Conservation (phyloP, 331 rosid species). For the Telfairia occidentalis region DNA sequence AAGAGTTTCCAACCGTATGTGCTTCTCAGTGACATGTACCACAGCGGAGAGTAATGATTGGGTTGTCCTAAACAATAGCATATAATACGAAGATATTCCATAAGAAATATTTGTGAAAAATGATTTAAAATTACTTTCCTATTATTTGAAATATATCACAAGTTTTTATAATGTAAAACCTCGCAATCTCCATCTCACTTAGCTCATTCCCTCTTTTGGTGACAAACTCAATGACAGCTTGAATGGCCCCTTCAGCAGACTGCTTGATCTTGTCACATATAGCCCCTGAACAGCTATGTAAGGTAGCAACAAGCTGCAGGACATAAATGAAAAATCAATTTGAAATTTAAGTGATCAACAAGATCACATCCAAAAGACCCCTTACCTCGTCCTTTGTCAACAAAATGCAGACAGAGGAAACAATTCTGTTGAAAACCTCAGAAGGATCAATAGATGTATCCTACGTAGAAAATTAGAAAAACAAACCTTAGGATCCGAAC, state of each 20-base stretch:
- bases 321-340: conserved; percentile 8
- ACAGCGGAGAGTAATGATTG: conserved; percentile 79
- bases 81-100: background rate
- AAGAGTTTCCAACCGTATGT: conserved; percentile 77
- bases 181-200: conserved; percentile 67
- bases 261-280: conserved; percentile 85
- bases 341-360: background rate
- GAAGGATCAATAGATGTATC: conserved; percentile 96
- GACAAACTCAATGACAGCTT: conserved; percentile 80
- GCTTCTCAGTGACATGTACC: conserved; percentile 68
- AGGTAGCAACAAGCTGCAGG: conserved; percentile 75
- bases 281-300: conserved; percentile 71
- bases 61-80: conserved; percentile 55
- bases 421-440: conserved; percentile 89
- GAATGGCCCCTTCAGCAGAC: conserved; percentile 96
- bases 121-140: background rate
- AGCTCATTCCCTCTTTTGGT: conserved; percentile 69
- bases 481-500: conserved; percentile 7
- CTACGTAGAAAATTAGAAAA: conserved; percentile 37
- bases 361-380: conserved; percentile 1
- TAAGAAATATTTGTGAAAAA: background rate
- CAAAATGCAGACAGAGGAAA: conserved; percentile 69
- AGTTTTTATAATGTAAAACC: conserved; percentile 32
- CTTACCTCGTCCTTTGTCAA: conserved; percentile 80
- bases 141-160: background rate